Evolutionary conservation across 108 stramenopile species (phyloP).

Genomic region (Heterococcus sp.): DNA sequence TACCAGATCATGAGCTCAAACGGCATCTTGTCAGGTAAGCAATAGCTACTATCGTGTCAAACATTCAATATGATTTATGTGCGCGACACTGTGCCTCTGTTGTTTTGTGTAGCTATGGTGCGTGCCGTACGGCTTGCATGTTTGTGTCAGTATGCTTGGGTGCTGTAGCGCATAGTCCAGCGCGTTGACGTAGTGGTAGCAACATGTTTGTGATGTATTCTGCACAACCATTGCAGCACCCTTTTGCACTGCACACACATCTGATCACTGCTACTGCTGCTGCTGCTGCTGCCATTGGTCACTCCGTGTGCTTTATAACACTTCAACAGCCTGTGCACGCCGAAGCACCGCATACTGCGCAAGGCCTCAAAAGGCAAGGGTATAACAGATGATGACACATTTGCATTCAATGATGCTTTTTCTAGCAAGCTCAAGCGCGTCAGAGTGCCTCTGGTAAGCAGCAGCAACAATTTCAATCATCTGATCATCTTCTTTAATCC

Average conservation of each 20-base stretch:
- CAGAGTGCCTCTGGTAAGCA: constrained; percentile 79
- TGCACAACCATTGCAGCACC: too few relatives aligned
- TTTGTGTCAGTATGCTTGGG: not conserved
- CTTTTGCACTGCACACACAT: too few relatives aligned
- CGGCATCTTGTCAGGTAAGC: constrained; percentile 79
- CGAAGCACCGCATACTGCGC: constrained; percentile 81
- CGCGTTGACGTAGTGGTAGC: too few relatives aligned
- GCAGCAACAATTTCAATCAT: constrained; percentile 66
- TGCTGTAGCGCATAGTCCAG: too few relatives aligned
- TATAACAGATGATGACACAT: constrained; percentile 76
- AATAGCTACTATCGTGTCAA: too few relatives aligned
- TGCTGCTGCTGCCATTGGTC: too few relatives aligned
- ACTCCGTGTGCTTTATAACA: too few relatives aligned
- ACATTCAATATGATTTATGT: too few relatives aligned
- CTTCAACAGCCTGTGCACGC: constrained; percentile 81
- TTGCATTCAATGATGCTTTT: constrained; percentile 83
- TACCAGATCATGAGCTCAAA: constrained; percentile 81
- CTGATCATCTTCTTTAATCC: constrained; percentile 39
- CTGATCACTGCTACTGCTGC: too few relatives aligned
- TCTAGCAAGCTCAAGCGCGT: constrained; percentile 81
- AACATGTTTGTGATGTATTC: too few relatives aligned
- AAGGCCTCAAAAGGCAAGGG: constrained; percentile 88
- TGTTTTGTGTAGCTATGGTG: too few relatives aligned
- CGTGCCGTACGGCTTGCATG: not conserved
- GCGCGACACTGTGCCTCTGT: too few relatives aligned